Conservation (phyloP, 257 asterid genomes). For the Solanum piurae region DNA sequence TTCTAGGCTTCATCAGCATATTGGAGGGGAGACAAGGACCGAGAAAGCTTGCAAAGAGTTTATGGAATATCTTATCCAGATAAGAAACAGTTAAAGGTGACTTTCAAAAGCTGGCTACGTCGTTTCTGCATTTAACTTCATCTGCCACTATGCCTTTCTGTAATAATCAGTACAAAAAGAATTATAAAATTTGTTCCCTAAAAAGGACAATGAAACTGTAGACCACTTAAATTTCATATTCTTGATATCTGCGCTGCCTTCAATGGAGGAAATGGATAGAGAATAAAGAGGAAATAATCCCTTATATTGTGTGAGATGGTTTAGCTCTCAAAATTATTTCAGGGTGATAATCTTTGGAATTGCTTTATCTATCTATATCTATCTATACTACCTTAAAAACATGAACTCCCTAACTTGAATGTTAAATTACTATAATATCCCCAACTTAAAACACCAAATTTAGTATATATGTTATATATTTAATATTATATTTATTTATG, state of each 20-base stretch:
- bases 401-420: too few relatives aligned
- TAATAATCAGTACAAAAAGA: background rate
- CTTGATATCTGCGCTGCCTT: background rate
- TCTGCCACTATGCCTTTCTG: background rate
- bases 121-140: background rate
- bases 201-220: background rate
- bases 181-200: background rate
- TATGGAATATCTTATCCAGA: conserved; percentile 94
- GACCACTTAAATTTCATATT: background rate
- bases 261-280: background rate
- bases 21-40: conserved; percentile 94
- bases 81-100: conserved; percentile 82
- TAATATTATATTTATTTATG: too few relatives aligned
- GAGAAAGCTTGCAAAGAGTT: conserved; percentile 98
- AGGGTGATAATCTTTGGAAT: background rate
- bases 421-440: too few relatives aligned
- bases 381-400: too few relatives aligned
- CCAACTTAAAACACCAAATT: too few relatives aligned
- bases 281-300: background rate
- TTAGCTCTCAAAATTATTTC: background rate
- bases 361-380: background rate
- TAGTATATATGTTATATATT: too few relatives aligned
- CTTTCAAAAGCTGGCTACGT: background rate
- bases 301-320: background rate
- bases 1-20: conserved; percentile 91